Conservation (phyloP, 352 stramenopile genomes). For the Globisporangium nagaii region DNA sequence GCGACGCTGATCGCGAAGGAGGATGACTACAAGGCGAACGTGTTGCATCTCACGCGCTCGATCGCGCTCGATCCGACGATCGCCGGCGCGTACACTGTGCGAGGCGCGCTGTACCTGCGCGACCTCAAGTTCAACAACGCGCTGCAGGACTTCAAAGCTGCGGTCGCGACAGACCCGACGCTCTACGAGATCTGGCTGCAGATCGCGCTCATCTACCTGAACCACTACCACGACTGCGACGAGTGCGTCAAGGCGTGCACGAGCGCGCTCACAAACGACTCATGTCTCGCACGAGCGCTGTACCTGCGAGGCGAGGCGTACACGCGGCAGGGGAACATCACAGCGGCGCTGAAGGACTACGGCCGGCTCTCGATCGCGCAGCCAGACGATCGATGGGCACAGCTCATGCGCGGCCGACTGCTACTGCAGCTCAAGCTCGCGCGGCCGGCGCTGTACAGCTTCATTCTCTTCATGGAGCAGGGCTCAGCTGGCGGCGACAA, state of each 20-base stretch:
- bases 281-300: constrained; percentile 47
- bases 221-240: constrained; percentile 73
- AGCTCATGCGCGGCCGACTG: constrained; percentile 50
- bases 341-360: constrained; percentile 55
- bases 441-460: constrained; percentile 63
- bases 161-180: constrained; percentile 64
- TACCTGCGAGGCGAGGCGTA: constrained; percentile 65
- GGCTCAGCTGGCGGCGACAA: constrained; percentile 26
- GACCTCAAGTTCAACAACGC: constrained; percentile 71
- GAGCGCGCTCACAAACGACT: constrained; percentile 59
- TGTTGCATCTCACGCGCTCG: constrained; percentile 57
- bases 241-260: constrained; percentile 61
- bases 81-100: constrained; percentile 65
- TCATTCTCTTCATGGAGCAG: constrained; percentile 68
- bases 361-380: constrained; percentile 51
- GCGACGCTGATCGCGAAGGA: constrained; percentile 35
- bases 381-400: constrained; percentile 54
- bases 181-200: constrained; percentile 75
- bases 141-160: constrained; percentile 77
- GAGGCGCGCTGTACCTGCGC: constrained; percentile 59
- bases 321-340: constrained; percentile 52
- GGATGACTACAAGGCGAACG: constrained; percentile 24
- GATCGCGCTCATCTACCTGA: constrained; percentile 75
- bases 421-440: constrained; percentile 52
- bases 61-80: constrained; percentile 73